phyloP scores from a whole-genome alignment of 2,329 filamentous ascomycete genomes.

The Fusarium secorum region DNA sequence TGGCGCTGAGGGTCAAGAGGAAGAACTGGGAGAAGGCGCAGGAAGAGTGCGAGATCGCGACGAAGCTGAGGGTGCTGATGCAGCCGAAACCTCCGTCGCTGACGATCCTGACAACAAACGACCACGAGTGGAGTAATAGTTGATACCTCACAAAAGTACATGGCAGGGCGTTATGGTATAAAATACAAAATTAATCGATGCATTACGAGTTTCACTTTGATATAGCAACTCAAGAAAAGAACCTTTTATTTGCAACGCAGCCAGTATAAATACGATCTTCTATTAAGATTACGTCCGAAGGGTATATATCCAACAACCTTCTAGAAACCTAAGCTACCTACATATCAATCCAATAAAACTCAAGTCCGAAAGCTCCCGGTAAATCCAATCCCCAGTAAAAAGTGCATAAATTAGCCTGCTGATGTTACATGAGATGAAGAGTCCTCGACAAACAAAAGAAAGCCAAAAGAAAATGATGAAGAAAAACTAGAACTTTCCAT shows the following conservation, averaged over 20 bases:
- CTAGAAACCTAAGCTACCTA: conserved; percentile 26
- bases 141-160: not conserved
- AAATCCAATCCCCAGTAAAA: not conserved
- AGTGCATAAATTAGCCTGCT: conserved; percentile 16
- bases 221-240: not conserved
- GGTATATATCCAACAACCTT: conserved; percentile 36
- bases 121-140: conserved; percentile 53
- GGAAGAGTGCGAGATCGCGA: conserved; percentile 64
- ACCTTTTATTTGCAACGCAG: not conserved
- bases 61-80: conserved; percentile 59
- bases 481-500: not conserved
- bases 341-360: not conserved
- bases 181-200: conserved; percentile 7
- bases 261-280: conserved; percentile 8
- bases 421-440: conserved; percentile 6
- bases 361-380: not conserved
- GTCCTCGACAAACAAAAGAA: conserved; percentile 19
- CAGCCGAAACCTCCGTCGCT: conserved; percentile 51
- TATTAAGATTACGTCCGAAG: conserved; percentile 40
- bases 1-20: conserved; percentile 49
- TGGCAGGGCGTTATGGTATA: conserved; percentile 36
- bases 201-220: conserved; percentile 2
- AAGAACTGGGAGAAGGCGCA: conserved; percentile 69
- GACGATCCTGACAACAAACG: conserved; percentile 58
- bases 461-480: not conserved